These are phyloP conservation scores for Aphanomyces cochlioides DNA, from an alignment of 352 stramenopile species.

Conservation along the genomic window DNA sequence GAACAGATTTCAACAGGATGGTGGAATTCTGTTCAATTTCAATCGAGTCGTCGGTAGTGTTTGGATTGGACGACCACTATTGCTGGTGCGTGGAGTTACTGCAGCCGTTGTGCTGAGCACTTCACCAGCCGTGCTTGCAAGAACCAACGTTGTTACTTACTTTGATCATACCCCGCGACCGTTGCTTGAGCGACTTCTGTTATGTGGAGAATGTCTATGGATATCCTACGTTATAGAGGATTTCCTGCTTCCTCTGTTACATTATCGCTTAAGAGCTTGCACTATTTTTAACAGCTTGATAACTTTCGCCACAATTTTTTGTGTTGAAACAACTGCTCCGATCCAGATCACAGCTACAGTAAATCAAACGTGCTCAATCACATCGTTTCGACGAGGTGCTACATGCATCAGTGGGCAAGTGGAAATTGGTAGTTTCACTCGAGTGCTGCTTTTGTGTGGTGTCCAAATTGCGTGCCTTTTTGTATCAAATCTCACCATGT, in stretches of 20 bases:
- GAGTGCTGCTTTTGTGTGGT: not conserved
- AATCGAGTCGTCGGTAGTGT: not conserved
- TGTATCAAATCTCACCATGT: not conserved
- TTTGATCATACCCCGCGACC: not conserved
- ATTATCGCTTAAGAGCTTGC: not conserved
- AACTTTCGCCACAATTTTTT: not conserved
- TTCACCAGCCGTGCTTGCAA: not conserved
- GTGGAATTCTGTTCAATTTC: not conserved
- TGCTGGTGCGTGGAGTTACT: not conserved
- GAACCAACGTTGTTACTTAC: not conserved
- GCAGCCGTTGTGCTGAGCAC: slow-evolving; percentile 18
- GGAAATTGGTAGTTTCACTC: not conserved
- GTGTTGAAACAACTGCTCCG: not conserved
- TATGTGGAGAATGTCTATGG: slow-evolving; percentile 17
- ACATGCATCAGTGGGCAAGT: not conserved
- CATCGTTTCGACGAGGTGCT: not conserved
- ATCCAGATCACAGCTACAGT: not conserved
- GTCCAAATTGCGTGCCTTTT: not conserved
- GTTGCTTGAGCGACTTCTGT: not conserved
- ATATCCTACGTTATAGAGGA: slow-evolving; percentile 18
- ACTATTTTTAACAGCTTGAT: not conserved
- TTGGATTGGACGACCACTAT: not conserved
- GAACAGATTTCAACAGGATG: not conserved
- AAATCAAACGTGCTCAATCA: not conserved
- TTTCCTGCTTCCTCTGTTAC: not conserved